Conservation (phyloP, 176 grass and related monocot genomes). For the Cenchrus fungigraminus region DNA sequence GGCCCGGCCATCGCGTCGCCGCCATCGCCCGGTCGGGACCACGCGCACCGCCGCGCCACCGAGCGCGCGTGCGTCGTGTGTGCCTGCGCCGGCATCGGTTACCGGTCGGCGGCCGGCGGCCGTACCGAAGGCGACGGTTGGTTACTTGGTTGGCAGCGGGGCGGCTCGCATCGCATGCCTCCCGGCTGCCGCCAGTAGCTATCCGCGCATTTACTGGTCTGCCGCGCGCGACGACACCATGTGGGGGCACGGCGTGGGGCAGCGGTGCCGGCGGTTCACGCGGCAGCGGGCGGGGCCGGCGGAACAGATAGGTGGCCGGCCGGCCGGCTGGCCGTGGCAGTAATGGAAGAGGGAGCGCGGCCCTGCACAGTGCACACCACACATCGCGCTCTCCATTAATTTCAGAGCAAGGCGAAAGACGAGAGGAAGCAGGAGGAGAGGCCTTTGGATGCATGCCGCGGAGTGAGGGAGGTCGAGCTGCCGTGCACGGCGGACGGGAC, state of each 20-base stretch:
- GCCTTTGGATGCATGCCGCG: conserved; percentile 8
- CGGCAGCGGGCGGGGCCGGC: conserved; percentile 18
- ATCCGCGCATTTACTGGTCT: background rate
- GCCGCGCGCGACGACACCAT: background rate
- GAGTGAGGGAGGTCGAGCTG: background rate
- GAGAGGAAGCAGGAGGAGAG: background rate
- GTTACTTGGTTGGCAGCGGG: background rate
- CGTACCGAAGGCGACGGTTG: background rate
- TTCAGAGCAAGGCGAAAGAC: conserved; percentile 4
- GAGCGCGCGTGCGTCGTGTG: background rate
- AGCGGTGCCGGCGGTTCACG: conserved; percentile 40
- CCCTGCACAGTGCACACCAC: background rate
- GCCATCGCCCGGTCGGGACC: background rate
- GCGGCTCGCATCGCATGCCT: background rate
- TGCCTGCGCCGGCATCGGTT: background rate
- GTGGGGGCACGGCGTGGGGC: background rate
- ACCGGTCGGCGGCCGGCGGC: background rate
- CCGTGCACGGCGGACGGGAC: background rate
- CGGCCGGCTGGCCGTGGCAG: background rate
- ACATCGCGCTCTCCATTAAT: conserved; percentile 6
- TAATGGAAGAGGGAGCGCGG: background rate
- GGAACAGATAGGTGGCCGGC: background rate
- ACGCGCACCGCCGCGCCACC: background rate
- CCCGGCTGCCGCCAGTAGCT: background rate
- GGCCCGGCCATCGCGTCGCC: background rate